These are phyloP conservation scores for Verticillium longisporum DNA, from an alignment of 2,329 filamentous ascomycete genomes.

Conservation along the genomic window DNA sequence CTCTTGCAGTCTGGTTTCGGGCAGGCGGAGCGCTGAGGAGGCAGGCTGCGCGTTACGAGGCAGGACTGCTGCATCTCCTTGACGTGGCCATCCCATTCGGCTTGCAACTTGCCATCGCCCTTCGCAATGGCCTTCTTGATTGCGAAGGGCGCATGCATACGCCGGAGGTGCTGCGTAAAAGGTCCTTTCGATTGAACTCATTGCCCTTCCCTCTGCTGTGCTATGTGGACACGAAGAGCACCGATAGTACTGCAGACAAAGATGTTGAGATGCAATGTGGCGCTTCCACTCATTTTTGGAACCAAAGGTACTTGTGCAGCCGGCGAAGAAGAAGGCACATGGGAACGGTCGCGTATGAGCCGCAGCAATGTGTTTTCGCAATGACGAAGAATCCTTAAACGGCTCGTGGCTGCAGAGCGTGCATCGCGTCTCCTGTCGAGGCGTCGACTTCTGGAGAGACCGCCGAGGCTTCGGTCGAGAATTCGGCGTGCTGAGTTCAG, in stretches of 20 bases:
- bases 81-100: constrained; percentile 58
- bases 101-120: constrained; percentile 50
- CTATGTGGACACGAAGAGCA: constrained; percentile 54
- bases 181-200: constrained; percentile 88
- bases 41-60: constrained; percentile 59
- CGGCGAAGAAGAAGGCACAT: constrained; percentile 80
- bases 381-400: constrained; percentile 60
- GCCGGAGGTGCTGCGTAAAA: constrained; percentile 87
- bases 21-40: constrained; percentile 67
- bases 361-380: constrained; percentile 61
- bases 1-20: constrained; percentile 64
- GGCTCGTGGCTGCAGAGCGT: constrained; percentile 55
- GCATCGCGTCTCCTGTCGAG: constrained; percentile 56
- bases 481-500: constrained; percentile 26
- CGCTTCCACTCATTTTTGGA: constrained; percentile 99
- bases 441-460: constrained; percentile 37
- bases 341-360: constrained; percentile 69
- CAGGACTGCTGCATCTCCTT: constrained; percentile 70
- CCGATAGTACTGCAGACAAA: constrained; percentile 61
- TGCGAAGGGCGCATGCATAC: constrained; percentile 78
- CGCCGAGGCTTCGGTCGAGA: constrained; percentile 36
- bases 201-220: constrained; percentile 49
- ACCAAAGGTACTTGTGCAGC: constrained; percentile 75
- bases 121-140: constrained; percentile 52
- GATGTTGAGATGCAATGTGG: constrained; percentile 85